Conservation (phyloP, 495 filamentous ascomycete genomes). For the Glutinoglossum americanum region DNA sequence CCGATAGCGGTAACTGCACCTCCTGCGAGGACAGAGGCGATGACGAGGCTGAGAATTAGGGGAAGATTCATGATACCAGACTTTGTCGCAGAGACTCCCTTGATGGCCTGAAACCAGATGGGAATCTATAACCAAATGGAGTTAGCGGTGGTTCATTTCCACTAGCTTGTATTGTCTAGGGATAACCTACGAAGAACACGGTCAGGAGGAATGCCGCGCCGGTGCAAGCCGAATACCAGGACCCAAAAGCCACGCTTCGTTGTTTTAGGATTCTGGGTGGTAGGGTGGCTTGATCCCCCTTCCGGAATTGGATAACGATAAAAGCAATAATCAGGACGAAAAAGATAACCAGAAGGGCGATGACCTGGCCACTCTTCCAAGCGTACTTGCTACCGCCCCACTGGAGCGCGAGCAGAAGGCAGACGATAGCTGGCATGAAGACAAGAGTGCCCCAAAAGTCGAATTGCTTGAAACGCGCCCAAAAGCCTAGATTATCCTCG, state of each 20-base stretch:
- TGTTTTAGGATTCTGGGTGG: slow-evolving; percentile 51
- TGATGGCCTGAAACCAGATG: slow-evolving; percentile 67
- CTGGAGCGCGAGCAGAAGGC: slow-evolving; percentile 57
- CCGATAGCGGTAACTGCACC: slow-evolving; percentile 23
- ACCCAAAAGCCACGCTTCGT: slow-evolving; percentile 37
- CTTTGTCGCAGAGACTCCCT: slow-evolving; percentile 4
- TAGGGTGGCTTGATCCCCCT: slow-evolving; percentile 53
- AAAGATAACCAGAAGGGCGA: slow-evolving; percentile 6
- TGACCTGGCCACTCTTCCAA: slow-evolving; percentile 6
- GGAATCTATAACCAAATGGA: slow-evolving; percentile 33
- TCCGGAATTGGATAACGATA: slow-evolving; percentile 38
- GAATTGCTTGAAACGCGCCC: slow-evolving; percentile 31
- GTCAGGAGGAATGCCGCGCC: slow-evolving; percentile 47
- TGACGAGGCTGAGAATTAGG: slow-evolving; percentile 23
- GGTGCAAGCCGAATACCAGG: slow-evolving; percentile 31
- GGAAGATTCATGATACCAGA: slow-evolving; percentile 33
- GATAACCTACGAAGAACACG: slow-evolving; percentile 21
- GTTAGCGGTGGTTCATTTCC: background rate
- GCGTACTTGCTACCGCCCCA: slow-evolving; percentile 25
- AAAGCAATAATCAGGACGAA: slow-evolving; percentile 35
- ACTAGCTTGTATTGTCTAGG: background rate
- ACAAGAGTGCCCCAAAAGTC: slow-evolving; percentile 44
- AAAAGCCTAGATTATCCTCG: slow-evolving; percentile 18
- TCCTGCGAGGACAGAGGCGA: slow-evolving; percentile 17
- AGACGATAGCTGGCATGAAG: slow-evolving; percentile 53